These are phyloP conservation scores for Epicoccum nigrum DNA, from an alignment of 2,329 filamentous ascomycete species.

Conservation along the genomic window DNA sequence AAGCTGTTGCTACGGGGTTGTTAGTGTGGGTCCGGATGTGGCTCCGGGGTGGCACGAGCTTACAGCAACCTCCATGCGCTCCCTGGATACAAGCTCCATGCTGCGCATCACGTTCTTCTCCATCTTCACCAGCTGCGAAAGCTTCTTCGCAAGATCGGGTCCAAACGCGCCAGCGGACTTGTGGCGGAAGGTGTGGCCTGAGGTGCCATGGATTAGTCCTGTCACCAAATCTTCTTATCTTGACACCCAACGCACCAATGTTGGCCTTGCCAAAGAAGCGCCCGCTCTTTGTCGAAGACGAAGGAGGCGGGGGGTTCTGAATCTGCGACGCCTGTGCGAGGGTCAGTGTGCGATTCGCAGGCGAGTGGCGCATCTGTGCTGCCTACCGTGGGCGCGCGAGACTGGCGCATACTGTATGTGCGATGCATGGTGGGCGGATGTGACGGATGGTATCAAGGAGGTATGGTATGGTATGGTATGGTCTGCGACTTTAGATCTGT, in stretches of 20 bases:
- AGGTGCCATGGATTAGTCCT: background rate
- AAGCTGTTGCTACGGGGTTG: conserved; percentile 80
- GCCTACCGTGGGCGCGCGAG: conserved; percentile 78
- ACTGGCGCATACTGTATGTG: conserved; percentile 86
- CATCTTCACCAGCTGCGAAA: conserved; percentile 98
- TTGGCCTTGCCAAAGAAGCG: conserved; percentile 87
- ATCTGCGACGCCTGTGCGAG: conserved; percentile 70
- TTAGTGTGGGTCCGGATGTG: conserved; percentile 26
- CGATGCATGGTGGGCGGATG: conserved; percentile 75
- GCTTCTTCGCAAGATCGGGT: conserved; percentile 94
- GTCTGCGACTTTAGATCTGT: conserved; percentile 1
- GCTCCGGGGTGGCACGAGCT: conserved; percentile 48
- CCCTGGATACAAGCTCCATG: conserved; percentile 90
- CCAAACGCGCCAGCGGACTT: conserved; percentile 78
- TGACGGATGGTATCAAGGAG: background rate
- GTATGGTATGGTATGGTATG: no score
- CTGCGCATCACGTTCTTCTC: conserved; percentile 99
- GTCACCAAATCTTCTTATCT: background rate
- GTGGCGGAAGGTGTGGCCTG: conserved; percentile 74
- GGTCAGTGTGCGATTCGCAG: background rate
- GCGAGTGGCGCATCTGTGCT: background rate
- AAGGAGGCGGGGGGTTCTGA: conserved; percentile 90
- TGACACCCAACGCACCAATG: conserved; percentile 67
- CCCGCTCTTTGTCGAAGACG: conserved; percentile 88
- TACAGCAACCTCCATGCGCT: conserved; percentile 98